Evolutionary conservation across 1,284 basidiomycete species (phyloP).

Genomic region (Microbotryum violaceum): DNA sequence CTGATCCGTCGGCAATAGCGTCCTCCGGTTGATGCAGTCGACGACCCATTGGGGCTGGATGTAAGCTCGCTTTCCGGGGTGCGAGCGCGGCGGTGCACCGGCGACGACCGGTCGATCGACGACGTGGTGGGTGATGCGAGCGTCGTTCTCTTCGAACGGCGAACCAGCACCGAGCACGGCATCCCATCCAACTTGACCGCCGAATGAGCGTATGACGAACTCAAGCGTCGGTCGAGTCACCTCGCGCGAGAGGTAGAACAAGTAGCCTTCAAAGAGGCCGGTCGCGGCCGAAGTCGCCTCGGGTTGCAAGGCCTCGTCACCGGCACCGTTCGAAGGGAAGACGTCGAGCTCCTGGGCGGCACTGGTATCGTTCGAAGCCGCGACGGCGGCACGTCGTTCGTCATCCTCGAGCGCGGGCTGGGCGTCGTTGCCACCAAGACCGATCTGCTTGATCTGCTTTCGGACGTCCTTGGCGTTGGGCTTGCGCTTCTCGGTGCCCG

Average conservation of each 20-base stretch:
- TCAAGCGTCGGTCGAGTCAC: constrained; percentile 88
- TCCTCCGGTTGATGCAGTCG: constrained; percentile 85
- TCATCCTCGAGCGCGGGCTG: constrained; percentile 21
- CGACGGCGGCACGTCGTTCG: constrained; percentile 37
- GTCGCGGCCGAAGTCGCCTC: constrained; percentile 20
- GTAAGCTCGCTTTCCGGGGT: constrained; percentile 66
- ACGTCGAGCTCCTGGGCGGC: constrained; percentile 44
- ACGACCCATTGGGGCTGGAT: constrained; percentile 98
- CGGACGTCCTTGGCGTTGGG: constrained; percentile 47
- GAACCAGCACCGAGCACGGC: constrained; percentile 74
- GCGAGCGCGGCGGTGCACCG: constrained; percentile 42
- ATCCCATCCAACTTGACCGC: constrained; percentile 68
- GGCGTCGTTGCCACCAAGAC: constrained; percentile 22
- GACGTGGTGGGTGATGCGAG: constrained; percentile 87
- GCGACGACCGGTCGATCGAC: constrained; percentile 68
- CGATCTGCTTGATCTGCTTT: constrained; percentile 48
- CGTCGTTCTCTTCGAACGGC: constrained; percentile 54
- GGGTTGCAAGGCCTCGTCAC: constrained; percentile 57
- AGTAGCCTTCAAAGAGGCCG: constrained; percentile 71
- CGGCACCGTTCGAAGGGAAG: constrained; percentile 40
- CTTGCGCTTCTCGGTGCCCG: constrained; percentile 39
- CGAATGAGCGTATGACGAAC: constrained; percentile 86
- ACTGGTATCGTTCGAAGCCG: constrained; percentile 47
- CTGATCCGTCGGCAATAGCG: constrained; percentile 72
- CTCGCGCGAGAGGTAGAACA: constrained; percentile 92